Conservation (phyloP, 805 yeast species). For the Torulaspora microellipsoides region DNA sequence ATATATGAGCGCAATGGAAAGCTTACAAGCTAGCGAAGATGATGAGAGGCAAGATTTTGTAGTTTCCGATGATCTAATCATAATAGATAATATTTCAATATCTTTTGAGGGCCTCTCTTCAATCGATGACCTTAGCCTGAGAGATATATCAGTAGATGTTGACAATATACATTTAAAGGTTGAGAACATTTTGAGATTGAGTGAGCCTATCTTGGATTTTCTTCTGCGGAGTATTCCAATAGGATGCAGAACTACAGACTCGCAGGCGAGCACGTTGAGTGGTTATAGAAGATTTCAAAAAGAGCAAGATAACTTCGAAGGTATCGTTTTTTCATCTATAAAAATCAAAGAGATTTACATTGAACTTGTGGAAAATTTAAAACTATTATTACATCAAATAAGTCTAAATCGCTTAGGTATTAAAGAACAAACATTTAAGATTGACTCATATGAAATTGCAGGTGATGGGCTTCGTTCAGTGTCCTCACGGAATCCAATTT, state of each 20-base stretch:
- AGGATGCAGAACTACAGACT: neutral
- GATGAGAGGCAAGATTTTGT: constrained; percentile 3
- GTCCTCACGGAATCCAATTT: constrained; percentile 2
- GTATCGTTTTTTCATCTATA: constrained; percentile 12
- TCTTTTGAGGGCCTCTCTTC: constrained; percentile 46
- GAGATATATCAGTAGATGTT: constrained; percentile 37
- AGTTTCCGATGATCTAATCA: constrained; percentile 19
- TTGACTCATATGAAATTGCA: constrained; percentile 2
- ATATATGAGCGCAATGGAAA: constrained; percentile 73
- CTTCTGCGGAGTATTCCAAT: constrained; percentile 1
- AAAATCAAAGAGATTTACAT: constrained; percentile 3
- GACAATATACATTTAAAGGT: constrained; percentile 36
- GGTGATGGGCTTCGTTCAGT: constrained; percentile 6
- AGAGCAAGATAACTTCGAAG: constrained; percentile 19
- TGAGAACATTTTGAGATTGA: constrained; percentile 8
- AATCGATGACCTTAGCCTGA: constrained; percentile 30
- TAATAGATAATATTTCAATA: constrained; percentile 35
- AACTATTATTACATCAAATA: constrained; percentile 1
- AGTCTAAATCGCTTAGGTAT: constrained; percentile 6
- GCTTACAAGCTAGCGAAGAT: constrained; percentile 13
- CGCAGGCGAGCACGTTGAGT: constrained; percentile 7
- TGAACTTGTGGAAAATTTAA: constrained; percentile 3
- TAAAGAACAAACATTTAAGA: constrained; percentile 2
- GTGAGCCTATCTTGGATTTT: constrained; percentile 11
- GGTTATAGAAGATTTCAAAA: constrained; percentile 25